A percentile compares a stretch with the other conserved stretches of the same genome.
Conservation (phyloP, 805 yeast species). For the Ogataea neopini region DNA sequence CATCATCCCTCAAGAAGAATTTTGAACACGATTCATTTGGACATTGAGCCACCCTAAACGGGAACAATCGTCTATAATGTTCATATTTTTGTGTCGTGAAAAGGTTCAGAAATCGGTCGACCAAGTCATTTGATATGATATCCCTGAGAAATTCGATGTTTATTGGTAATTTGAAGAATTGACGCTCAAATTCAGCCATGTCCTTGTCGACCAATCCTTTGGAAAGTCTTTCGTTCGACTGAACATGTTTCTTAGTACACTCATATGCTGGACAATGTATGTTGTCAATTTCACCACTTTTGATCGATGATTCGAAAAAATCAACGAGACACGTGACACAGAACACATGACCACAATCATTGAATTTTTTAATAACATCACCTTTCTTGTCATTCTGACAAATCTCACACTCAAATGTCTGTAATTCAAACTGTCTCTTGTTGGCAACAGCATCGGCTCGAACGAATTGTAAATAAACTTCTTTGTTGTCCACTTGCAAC, state of each 20-base stretch:
- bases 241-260: slow-evolving; percentile 38
- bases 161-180: slow-evolving; percentile 45
- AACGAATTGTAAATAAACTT: slow-evolving; percentile 12
- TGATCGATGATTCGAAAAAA: slow-evolving; percentile 44
- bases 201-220: slow-evolving; percentile 20
- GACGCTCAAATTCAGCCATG: slow-evolving; percentile 35
- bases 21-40: slow-evolving; percentile 47
- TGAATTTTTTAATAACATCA: slow-evolving; percentile 35
- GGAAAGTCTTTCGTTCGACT: slow-evolving; percentile 17
- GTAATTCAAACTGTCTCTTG: slow-evolving; percentile 32
- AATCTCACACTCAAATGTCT: slow-evolving; percentile 54
- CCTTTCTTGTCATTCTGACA: slow-evolving; percentile 56
- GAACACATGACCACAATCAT: slow-evolving; percentile 50
- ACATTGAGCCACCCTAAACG: slow-evolving; percentile 51
- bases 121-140: slow-evolving; percentile 19
- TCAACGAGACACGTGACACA: slow-evolving; percentile 47
- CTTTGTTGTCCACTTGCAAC: slow-evolving; percentile 1
- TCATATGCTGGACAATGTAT: slow-evolving; percentile 61
- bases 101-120: slow-evolving; percentile 42
- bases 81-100: slow-evolving; percentile 43
- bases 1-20: slow-evolving; percentile 48
- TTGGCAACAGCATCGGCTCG: slow-evolving; percentile 29
- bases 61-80: slow-evolving; percentile 44
- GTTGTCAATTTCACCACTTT: slow-evolving; percentile 48
- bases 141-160: slow-evolving; percentile 34